Percentiles rank a stretch among this genome's conserved stretches.
These are phyloP conservation scores for Stephania cephalantha DNA, from an alignment of 164 flowering plant genomes.

Conservation along the genomic window DNA sequence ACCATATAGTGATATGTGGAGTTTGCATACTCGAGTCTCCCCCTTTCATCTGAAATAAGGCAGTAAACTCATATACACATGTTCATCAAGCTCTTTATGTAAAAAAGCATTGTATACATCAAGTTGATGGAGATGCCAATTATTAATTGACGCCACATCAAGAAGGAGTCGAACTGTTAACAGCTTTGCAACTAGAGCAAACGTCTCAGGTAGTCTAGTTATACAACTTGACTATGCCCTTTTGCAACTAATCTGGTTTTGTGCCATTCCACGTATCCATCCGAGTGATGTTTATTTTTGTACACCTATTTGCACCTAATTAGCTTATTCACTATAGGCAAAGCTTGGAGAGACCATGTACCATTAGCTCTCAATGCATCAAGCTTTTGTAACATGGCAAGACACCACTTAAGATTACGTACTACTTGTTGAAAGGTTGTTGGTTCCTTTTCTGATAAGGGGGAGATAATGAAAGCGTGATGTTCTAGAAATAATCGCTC, in stretches of 20 bases:
- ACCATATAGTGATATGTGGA: background rate
- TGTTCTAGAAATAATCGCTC: too few relatives aligned
- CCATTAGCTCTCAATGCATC: background rate
- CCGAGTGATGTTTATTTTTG: background rate
- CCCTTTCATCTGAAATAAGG: background rate
- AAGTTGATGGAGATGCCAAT: background rate
- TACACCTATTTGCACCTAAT: background rate
- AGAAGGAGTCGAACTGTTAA: background rate
- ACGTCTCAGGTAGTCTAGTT: background rate
- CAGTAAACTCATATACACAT: background rate
- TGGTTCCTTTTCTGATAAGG: background rate
- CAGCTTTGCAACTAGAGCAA: background rate
- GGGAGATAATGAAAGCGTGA: too few relatives aligned
- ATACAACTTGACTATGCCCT: background rate
- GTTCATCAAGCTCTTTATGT: background rate
- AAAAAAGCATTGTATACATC: background rate
- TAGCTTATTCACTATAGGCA: background rate
- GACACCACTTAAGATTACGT: background rate
- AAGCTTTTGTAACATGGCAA: background rate
- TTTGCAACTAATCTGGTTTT: background rate
- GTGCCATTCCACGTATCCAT: background rate
- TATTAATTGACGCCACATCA: background rate
- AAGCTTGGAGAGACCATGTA: background rate
- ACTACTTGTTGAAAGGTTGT: background rate
- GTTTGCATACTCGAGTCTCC: slow-evolving; percentile 4